Evolutionary conservation across 768 basidiomycete genomes (phyloP).

Genomic region (Rhodosporidiobolus odoratus): DNA sequence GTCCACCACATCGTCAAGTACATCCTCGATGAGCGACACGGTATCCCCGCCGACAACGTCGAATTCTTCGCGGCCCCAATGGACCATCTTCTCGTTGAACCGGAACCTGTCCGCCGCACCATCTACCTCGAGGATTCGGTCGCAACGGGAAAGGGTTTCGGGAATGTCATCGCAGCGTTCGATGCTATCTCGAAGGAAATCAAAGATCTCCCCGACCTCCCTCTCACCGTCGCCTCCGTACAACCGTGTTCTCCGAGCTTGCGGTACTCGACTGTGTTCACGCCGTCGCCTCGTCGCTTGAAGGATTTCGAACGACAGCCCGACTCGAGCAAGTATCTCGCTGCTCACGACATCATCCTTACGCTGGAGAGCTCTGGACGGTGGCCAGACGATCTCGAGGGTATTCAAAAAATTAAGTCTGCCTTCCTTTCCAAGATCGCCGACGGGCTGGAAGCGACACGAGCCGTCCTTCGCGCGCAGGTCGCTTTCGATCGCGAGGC

Average conservation of each 20-base stretch:
- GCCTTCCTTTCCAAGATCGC: slow-evolving; percentile 84
- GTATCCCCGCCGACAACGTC: slow-evolving; percentile 51
- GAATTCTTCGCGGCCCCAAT: slow-evolving; percentile 49
- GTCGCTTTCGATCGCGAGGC: slow-evolving; percentile 55
- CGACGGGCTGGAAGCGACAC: slow-evolving; percentile 56
- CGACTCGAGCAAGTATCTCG: slow-evolving; percentile 51
- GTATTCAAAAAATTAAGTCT: slow-evolving; percentile 88
- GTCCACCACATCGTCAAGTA: slow-evolving; percentile 69
- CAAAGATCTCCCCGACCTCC: slow-evolving; percentile 66
- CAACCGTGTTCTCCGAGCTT: slow-evolving; percentile 67
- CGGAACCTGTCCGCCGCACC: slow-evolving; percentile 45
- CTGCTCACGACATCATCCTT: slow-evolving; percentile 66
- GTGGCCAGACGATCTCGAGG: slow-evolving; percentile 91
- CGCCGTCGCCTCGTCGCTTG: slow-evolving; percentile 66
- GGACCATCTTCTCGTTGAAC: slow-evolving; percentile 44
- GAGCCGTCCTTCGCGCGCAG: slow-evolving; percentile 50
- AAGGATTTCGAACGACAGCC: slow-evolving; percentile 32
- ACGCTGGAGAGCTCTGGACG: slow-evolving; percentile 87
- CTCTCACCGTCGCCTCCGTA: slow-evolving; percentile 69
- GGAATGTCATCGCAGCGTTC: slow-evolving; percentile 65
- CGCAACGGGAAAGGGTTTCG: slow-evolving; percentile 46
- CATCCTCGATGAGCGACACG: slow-evolving; percentile 70
- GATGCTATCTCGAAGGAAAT: slow-evolving; percentile 69
- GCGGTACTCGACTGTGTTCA: slow-evolving; percentile 74
- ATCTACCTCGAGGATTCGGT: slow-evolving; percentile 46